Evolutionary conservation across 169 alveolate genomes (phyloP).

Genomic region (Plasmodium vivax): DNA sequence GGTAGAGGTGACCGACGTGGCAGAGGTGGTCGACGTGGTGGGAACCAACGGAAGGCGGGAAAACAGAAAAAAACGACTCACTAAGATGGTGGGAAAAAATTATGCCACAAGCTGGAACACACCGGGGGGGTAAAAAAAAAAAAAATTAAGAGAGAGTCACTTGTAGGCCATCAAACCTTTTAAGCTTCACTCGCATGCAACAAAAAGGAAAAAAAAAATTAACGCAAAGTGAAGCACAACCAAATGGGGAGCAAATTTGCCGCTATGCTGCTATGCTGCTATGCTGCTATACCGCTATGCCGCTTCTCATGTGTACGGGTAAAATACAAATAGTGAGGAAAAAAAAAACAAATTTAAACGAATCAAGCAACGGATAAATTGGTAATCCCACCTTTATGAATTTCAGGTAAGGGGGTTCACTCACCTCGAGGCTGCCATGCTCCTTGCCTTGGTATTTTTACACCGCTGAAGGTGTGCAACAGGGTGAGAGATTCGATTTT

Average conservation of each 20-base stretch:
- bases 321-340: not conserved
- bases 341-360: not conserved
- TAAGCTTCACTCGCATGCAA: not conserved
- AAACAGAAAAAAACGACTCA: not conserved
- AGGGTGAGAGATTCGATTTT: not conserved
- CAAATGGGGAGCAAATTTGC: not conserved
- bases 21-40: not conserved
- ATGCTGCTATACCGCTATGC: not conserved
- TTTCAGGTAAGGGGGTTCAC: not conserved
- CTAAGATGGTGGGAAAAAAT: not conserved
- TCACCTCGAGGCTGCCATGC: not conserved
- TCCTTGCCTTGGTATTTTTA: not conserved
- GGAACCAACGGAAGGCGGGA: not conserved
- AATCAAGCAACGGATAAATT: not conserved
- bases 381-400: not conserved
- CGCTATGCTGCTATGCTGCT: not conserved
- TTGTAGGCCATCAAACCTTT: not conserved
- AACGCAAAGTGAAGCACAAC: not conserved
- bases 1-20: not conserved
- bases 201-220: not conserved
- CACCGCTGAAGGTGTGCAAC: not conserved
- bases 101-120: not conserved
- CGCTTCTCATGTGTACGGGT: not conserved
- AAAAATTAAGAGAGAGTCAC: not conserved
- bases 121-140: not conserved